phyloP scores from a whole-genome alignment of 164 flowering plant genomes.

The Aristolochia californica region DNA sequence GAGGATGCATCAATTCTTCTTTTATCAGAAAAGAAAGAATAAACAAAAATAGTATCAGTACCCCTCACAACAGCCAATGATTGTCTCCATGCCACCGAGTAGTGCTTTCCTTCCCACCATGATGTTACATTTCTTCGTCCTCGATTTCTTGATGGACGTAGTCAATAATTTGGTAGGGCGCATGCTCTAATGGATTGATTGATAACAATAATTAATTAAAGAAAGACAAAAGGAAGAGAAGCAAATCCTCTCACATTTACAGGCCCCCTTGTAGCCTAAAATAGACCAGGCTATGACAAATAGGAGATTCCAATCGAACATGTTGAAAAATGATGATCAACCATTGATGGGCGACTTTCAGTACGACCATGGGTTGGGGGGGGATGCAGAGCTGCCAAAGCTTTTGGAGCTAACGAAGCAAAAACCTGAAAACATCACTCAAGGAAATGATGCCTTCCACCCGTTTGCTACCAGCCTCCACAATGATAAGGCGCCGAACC shows the following conservation, averaged over 20 bases:
- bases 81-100: too few relatives aligned
- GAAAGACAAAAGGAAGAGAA: background rate
- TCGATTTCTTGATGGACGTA: too few relatives aligned
- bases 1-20: too few relatives aligned
- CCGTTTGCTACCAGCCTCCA: slow-evolving; percentile 94
- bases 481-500: slow-evolving; percentile 67
- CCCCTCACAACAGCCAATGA: too few relatives aligned
- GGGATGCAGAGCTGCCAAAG: background rate
- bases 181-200: background rate
- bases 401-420: slow-evolving; percentile 39
- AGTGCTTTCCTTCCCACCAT: too few relatives aligned
- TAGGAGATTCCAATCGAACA: background rate
- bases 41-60: too few relatives aligned
- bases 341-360: background rate
- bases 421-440: slow-evolving; percentile 65
- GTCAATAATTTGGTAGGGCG: too few relatives aligned
- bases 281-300: background rate
- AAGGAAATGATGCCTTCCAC: slow-evolving; percentile 82
- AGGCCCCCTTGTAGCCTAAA: background rate
- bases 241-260: slow-evolving; percentile 3
- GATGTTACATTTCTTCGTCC: too few relatives aligned
- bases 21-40: too few relatives aligned
- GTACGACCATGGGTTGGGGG: slow-evolving; percentile 2
- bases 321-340: background rate
- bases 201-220: background rate